Base-by-base conservation (phyloP, 1,284 basidiomycete species). In the Fistulina hepatica region DNA sequence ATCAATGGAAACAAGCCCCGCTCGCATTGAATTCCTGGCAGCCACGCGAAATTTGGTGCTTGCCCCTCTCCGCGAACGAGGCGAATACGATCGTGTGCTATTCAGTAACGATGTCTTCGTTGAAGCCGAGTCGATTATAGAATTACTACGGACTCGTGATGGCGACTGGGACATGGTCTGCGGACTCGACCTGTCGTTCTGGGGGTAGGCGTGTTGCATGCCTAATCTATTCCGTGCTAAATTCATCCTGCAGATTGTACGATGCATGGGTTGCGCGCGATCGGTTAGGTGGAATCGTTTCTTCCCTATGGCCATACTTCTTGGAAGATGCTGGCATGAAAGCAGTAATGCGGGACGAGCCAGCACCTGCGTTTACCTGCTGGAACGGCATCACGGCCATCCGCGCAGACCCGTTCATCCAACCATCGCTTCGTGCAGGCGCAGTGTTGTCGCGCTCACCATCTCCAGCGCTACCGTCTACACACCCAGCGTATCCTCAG, bases 381-480 rank as follows among this genome's bases (percentile, higher is more conserved):
- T 76, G 75, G 75, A 76, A 77, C 51, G 75, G 75, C 19, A 68
- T 71, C 39, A 63, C 66, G 28, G 67, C 61, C 0, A 68, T 76
- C 47, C 47, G 52, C 13, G 62, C 71, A 0, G 64, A 63, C 32
- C 67, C 69, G 21, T 52, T 71, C 41, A 52, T 68, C 24, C 63
- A 59, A 4, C 45, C 60, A 13, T 43, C 52, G 25, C 48, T 55
- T 6, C 56, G 59, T 40, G 42, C 43, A 2, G 54, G 57, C 24
- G 44, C 43, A n/a, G 56, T 54, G 5, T 53, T 61, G 19, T 60
- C 55, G 0, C 47, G 38, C 2, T 35, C 50, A 3, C 54, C 62
- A 13, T 25, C 43, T n/a, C 37, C 32, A 17, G 39, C 47, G 17
- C 41, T 54, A 12, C 52, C 52, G 1, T 22, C 31, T 11, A 50